Evolutionary conservation across 495 filamentous ascomycete species (phyloP).

Genomic region (Cenococcum geophilum): DNA sequence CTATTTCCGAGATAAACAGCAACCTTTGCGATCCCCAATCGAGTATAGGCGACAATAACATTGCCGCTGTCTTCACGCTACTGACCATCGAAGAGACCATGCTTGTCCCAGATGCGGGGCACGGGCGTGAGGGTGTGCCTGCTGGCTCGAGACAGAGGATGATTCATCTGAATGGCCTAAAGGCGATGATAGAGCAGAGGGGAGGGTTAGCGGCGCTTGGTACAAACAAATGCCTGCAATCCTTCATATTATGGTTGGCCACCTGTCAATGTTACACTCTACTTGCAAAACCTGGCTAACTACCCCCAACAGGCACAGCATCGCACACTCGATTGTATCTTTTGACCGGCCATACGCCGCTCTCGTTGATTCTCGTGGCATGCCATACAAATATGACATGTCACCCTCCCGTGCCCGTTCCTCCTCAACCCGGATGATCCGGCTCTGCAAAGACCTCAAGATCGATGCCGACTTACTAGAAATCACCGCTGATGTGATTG

Average conservation of each 20-base stretch:
- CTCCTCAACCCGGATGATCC: conserved; percentile 12
- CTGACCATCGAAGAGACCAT: conserved; percentile 32
- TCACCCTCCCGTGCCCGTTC: conserved; percentile 5
- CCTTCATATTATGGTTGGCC: conserved; percentile 33
- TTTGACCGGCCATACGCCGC: conserved; percentile 26
- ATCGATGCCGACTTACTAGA: conserved; percentile 17
- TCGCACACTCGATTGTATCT: conserved; percentile 20
- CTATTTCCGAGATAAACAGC: conserved; percentile 28
- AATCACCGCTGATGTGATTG: conserved; percentile 16
- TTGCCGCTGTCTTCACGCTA: conserved; percentile 32
- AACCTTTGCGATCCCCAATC: conserved; percentile 21
- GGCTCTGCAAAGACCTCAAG: conserved; percentile 18
- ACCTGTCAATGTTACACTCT: background rate
- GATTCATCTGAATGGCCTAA: conserved; percentile 31
- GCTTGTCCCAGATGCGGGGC: conserved; percentile 12
- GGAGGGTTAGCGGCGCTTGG: conserved; percentile 27
- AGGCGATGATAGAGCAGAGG: conserved; percentile 31
- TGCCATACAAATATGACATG: conserved; percentile 19
- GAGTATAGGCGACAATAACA: conserved; percentile 30
- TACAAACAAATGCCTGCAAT: conserved; percentile 30
- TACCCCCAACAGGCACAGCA: conserved; percentile 20
- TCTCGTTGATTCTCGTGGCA: conserved; percentile 19
- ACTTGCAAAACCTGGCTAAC: background rate
- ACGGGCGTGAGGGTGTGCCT: conserved; percentile 9
- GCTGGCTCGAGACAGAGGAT: conserved; percentile 14